Evolutionary conservation across 106 monocot species (phyloP), one percentile per base, ranked within the genome.

Genomic region (Posidonia australis): DNA sequence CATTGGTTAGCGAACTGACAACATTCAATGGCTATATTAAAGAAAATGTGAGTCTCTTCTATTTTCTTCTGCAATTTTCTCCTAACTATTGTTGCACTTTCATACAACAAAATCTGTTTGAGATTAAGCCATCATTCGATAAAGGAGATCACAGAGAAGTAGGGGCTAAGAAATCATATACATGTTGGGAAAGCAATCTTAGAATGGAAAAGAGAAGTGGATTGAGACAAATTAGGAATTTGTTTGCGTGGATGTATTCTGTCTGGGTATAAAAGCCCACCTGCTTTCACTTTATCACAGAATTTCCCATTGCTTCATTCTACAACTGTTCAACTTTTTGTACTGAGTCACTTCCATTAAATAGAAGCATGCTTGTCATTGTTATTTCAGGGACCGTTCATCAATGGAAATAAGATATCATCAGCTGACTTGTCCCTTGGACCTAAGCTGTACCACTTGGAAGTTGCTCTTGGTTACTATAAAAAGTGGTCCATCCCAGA

Each of bases 401-500:
- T 93, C 55, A 86, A 82, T 24, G 86, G 89, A 52, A 79, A 74
- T 45, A 69, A 16, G 63, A 74, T 89, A 46, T 89, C 89, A 58
- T 74, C 81, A 46, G 76, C 56, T 57, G 93, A 93, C 66, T 64
- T 93, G 28, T 88, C 93, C 18, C 89, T 93, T 77, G 89, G 72
- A 55, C 93, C 93, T 27, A 93, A 89, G 77, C 84, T 93, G 62
- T 86, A 93, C 51, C 93, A 93, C 67, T 32, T 93, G 89, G 89
- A 93, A 59, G 83, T 93, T 72, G 70, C 83, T 65, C 77, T 93
- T 47, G 86, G 79, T 44, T 77, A 86, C 64, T 93, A 89, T 57
- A 93, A 93, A 70, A 81, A 77, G 28, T 93, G 93, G 93, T 80
- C 86, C 14, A 67, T 93, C 67, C 93, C 93, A 54, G 89, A 89